phyloP scores from a whole-genome alignment of 116 monocot genomes.

The Iris pallida region DNA sequence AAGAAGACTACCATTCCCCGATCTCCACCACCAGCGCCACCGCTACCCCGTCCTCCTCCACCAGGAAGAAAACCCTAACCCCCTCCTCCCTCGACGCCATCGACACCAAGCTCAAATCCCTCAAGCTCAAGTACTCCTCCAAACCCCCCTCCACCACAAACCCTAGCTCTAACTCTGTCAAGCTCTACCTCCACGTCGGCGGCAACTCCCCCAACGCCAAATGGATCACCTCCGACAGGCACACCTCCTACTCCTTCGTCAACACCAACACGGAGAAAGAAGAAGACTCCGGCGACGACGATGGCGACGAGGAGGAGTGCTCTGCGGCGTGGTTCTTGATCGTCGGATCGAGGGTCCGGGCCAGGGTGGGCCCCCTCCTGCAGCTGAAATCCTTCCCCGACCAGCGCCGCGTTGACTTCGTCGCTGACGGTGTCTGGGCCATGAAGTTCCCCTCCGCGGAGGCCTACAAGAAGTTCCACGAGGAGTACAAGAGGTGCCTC shows the following conservation, averaged over 20 bases:
- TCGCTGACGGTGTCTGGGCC: slow-evolving; percentile 71
- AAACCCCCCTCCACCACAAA: slow-evolving; percentile 13
- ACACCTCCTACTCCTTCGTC: slow-evolving; percentile 45
- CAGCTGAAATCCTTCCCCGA: slow-evolving; percentile 75
- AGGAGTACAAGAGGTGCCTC: slow-evolving; percentile 36
- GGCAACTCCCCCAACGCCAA: slow-evolving; percentile 55
- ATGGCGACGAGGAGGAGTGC: no score
- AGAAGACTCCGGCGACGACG: neutral
- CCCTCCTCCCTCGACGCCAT: slow-evolving; percentile 42
- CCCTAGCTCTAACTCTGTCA: slow-evolving; percentile 21
- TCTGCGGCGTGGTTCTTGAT: slow-evolving; percentile 35
- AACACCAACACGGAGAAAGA: neutral
- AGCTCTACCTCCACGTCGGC: slow-evolving; percentile 76
- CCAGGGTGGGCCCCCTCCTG: slow-evolving; percentile 35
- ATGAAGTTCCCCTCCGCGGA: slow-evolving; percentile 40
- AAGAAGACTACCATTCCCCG: slow-evolving; percentile 13
- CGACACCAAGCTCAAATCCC: slow-evolving; percentile 57
- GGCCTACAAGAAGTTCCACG: slow-evolving; percentile 34
- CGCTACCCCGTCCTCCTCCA: neutral
- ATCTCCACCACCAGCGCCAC: slow-evolving; percentile 1
- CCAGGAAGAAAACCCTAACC: slow-evolving; percentile 1
- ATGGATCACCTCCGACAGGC: slow-evolving; percentile 68
- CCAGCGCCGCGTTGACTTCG: slow-evolving; percentile 70
- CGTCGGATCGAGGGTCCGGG: slow-evolving; percentile 50
- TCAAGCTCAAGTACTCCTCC: slow-evolving; percentile 78